Evolutionary conservation across 208 protist genomes (phyloP).

Genomic region (Strigomonas culicis): DNA sequence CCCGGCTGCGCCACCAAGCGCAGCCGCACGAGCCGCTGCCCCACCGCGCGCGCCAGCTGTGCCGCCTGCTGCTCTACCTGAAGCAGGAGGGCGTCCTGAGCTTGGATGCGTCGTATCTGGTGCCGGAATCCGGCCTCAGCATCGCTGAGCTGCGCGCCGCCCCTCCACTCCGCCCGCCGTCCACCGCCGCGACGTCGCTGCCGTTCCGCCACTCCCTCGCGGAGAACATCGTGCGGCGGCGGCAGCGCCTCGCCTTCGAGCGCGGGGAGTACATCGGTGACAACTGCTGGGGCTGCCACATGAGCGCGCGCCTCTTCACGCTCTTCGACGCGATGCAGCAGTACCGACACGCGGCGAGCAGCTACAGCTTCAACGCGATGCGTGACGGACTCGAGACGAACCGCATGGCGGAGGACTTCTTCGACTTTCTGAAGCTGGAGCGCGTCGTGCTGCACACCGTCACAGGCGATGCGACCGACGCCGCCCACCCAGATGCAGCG

Average conservation of each 20-base stretch:
- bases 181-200: not conserved
- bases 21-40: constrained; percentile 41
- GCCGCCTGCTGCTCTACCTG: constrained; percentile 32
- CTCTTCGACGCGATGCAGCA: constrained; percentile 75
- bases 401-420: constrained; percentile 69
- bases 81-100: constrained; percentile 49
- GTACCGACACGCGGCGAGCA: constrained; percentile 69
- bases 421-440: constrained; percentile 62
- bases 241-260: constrained; percentile 74
- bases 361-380: constrained; percentile 52
- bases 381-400: constrained; percentile 84
- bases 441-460: constrained; percentile 26
- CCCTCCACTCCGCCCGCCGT: not conserved
- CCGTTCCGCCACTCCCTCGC: constrained; percentile 8
- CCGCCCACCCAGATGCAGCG: not conserved
- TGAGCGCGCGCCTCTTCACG: constrained; percentile 63
- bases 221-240: constrained; percentile 21
- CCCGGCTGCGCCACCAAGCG: constrained; percentile 38
- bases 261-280: constrained; percentile 87
- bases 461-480: not conserved
- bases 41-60: constrained; percentile 42
- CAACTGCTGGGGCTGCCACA: constrained; percentile 59
- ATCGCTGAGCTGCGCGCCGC: constrained; percentile 4
- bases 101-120: constrained; percentile 32
- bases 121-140: not conserved